Percentiles rank a stretch among this genome's conserved stretches.
Evolutionary conservation across 2,329 filamentous ascomycete species (phyloP).

Genomic region (Kalmusia sp.): DNA sequence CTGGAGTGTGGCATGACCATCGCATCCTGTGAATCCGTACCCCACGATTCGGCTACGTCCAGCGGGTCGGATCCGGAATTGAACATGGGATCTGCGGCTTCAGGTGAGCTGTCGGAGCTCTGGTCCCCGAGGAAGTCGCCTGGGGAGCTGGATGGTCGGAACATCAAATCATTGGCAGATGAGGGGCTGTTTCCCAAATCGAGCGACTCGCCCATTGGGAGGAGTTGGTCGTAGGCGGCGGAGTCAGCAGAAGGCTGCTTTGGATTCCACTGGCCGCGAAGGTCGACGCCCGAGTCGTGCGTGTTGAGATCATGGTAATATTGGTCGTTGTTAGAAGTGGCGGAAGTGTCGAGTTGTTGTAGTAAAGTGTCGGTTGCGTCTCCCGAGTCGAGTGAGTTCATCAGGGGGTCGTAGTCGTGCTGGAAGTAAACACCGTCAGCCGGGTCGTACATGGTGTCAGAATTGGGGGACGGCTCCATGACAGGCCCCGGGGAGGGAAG

Average conservation of each 20-base stretch:
- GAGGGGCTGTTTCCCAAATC: slow-evolving; percentile 38
- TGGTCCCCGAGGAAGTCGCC: slow-evolving; percentile 35
- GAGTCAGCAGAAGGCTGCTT: slow-evolving; percentile 13
- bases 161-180: slow-evolving; percentile 32
- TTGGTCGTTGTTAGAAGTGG: not conserved
- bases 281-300: slow-evolving; percentile 22
- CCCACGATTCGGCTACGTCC: slow-evolving; percentile 15
- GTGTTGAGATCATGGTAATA: slow-evolving; percentile 8
- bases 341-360: not conserved
- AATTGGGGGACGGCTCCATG: not conserved
- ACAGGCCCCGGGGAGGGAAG: not conserved
- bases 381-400: slow-evolving; percentile 20
- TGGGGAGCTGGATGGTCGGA: slow-evolving; percentile 42
- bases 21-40: slow-evolving; percentile 1
- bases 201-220: slow-evolving; percentile 29
- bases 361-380: slow-evolving; percentile 3
- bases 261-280: slow-evolving; percentile 8
- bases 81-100: slow-evolving; percentile 30
- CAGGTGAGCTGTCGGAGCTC: slow-evolving; percentile 41
- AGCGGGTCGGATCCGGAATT: slow-evolving; percentile 12
- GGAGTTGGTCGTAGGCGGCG: slow-evolving; percentile 14
- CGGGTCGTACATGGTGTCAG: not conserved
- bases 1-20: slow-evolving; percentile 2
- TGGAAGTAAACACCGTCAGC: not conserved
- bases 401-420: not conserved